Conservation (phyloP, 768 basidiomycete genomes). For the Leucocoprinus sp. region DNA sequence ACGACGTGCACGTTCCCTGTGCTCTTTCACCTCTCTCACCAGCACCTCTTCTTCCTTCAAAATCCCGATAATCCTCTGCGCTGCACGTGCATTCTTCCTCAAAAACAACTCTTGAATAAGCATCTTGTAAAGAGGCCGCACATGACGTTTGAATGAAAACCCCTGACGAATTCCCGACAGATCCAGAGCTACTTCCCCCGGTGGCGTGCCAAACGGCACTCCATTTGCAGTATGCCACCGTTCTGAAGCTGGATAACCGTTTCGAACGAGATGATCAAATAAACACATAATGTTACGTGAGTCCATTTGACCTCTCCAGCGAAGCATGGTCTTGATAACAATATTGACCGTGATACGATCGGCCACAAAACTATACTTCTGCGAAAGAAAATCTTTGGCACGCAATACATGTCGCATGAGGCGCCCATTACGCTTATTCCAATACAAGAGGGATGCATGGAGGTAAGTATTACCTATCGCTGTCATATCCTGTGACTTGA, state of each 20-base stretch:
- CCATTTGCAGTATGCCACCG: conserved; percentile 20
- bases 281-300: conserved; percentile 36
- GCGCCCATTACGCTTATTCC: conserved; percentile 31
- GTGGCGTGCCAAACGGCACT: conserved; percentile 40
- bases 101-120: conserved; percentile 59
- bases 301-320: conserved; percentile 39
- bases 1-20: conserved; percentile 22
- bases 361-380: conserved; percentile 41
- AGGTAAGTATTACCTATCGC: conserved; percentile 51
- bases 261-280: conserved; percentile 56
- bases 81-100: conserved; percentile 46
- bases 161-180: conserved; percentile 31
- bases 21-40: conserved; percentile 24
- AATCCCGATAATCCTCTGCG: conserved; percentile 45
- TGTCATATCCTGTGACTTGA: conserved; percentile 28
- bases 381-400: conserved; percentile 34
- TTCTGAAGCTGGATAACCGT: conserved; percentile 45
- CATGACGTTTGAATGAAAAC: conserved; percentile 49
- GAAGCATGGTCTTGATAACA: conserved; percentile 50
- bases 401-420: conserved; percentile 35
- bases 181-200: conserved; percentile 14
- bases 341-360: conserved; percentile 70
- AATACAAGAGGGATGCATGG: conserved; percentile 29
- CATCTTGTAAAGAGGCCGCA: conserved; percentile 65
- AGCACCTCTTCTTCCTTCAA: conserved; percentile 35